These are phyloP conservation scores for Agastache rugosa DNA, from an alignment of 257 asterid genomes.

Conservation along the genomic window DNA sequence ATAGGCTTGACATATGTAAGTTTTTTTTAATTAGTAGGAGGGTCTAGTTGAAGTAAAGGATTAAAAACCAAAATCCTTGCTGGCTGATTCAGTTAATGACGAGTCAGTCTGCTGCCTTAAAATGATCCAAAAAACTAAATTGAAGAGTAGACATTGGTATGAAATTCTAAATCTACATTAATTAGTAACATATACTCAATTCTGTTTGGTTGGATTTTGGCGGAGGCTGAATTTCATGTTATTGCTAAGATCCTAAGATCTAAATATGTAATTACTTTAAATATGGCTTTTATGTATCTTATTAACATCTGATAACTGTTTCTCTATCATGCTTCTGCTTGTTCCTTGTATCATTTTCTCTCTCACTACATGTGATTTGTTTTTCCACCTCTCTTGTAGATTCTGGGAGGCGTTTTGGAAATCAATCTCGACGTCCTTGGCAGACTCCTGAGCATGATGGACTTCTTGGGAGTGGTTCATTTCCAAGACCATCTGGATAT, in stretches of 20 bases:
- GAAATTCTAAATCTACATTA: not conserved
- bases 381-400: conserved; percentile 46
- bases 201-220: conserved; percentile 12
- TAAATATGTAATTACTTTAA: conserved; percentile 14
- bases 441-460: conserved; percentile 95
- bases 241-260: not conserved
- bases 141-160: not conserved
- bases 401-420: conserved; percentile 68
- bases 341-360: conserved; percentile 7
- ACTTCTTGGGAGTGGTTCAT: conserved; percentile 97
- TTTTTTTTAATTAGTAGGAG: conserved; percentile 10
- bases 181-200: not conserved
- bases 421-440: conserved; percentile 75
- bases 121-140: conserved; percentile 1
- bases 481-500: conserved; percentile 79
- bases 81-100: conserved; percentile 19
- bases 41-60: conserved; percentile 23
- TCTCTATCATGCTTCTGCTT: conserved; percentile 13
- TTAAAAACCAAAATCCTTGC: not conserved
- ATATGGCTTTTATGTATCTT: conserved; percentile 1
- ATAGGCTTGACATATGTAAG: not conserved
- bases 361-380: conserved; percentile 9
- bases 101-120: conserved; percentile 5
- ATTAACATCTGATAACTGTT: not conserved
- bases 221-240: not conserved